Conservation (phyloP, 768 basidiomycete genomes). For the Boletus rex-veris region DNA sequence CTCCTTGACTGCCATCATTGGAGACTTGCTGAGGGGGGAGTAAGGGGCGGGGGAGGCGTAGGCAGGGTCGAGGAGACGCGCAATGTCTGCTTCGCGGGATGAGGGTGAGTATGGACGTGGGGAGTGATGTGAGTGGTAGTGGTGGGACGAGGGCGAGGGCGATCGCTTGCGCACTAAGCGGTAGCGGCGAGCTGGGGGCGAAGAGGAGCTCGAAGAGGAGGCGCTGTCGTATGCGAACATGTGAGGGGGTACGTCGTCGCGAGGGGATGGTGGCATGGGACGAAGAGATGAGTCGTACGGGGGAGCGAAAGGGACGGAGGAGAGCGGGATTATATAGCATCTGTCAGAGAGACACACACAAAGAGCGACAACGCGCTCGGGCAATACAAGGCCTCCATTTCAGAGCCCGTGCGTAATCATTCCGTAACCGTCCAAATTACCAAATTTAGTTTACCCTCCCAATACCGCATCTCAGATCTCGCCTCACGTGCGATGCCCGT, state of each 20-base stretch:
- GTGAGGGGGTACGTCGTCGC: too few relatives aligned
- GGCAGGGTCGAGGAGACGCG: constrained; percentile 62
- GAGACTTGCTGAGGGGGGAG: constrained; percentile 21
- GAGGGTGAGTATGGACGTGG: constrained; percentile 35
- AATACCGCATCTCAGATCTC: constrained; percentile 29
- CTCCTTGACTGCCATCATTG: constrained; percentile 14
- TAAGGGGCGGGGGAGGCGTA: constrained; percentile 41
- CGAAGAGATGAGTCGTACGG: background rate
- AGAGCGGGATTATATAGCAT: constrained; percentile 31
- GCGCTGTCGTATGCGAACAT: constrained; percentile 21
- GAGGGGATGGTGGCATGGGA: background rate
- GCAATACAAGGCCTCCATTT: constrained; percentile 22
- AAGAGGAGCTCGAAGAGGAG: constrained; percentile 14
- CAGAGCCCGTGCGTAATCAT: constrained; percentile 29
- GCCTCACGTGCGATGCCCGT: constrained; percentile 24
- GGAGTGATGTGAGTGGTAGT: constrained; percentile 10
- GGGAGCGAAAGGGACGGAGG: constrained; percentile 12
- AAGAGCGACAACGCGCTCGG: constrained; percentile 27
- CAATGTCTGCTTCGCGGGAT: constrained; percentile 48
- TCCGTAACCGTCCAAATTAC: constrained; percentile 19
- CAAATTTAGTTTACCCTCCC: constrained; percentile 13
- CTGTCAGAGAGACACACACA: constrained; percentile 26
- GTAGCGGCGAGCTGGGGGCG: constrained; percentile 19
- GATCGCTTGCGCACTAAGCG: constrained; percentile 25
- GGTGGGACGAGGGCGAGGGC: constrained; percentile 20